Base-by-base conservation (phyloP, 2,329 filamentous ascomycete genomes). In the Ophiosphaerella korrae region DNA sequence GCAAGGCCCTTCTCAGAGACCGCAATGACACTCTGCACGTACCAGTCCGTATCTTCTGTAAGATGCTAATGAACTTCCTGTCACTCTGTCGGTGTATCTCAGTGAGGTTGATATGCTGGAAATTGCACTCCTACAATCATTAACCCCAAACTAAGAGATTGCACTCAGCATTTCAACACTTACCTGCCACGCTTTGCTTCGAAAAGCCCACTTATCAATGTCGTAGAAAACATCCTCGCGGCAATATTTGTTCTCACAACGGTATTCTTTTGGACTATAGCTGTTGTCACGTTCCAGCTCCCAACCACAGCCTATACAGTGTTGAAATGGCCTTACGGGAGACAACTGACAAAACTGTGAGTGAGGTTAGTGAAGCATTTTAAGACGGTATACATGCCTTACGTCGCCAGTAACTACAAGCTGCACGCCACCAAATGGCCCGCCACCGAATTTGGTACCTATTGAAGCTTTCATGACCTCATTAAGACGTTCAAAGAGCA, bases 151-250 rank as follows among this genome's bases (percentile, higher is more conserved):
- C 3, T 24, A n/a, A n/a, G 11, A 12, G 6, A 7, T 12, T 11
- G 3, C 6, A 14, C 5, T 5, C 3, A 41, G 2, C 12, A 14
- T 16, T 16, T n/a, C 31, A 3, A 21, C 33, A 32, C 49, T 5
- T 56, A 63, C 71, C 11, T 71, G 52, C 85, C 85, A 88, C 0
- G 78, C 78, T 2, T 67, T 49, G 55, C 82, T 84, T 14, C 75
- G 72, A 57, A 88, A 88, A 0, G 84, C 84, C 81, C 83, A 88
- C 58, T 84, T 84, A 8, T 87, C 79, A 12, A 66, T 68, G 21
- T 83, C 78, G 4, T 60, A 50, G 47, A 75, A 83, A 21, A 59
- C 29, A 0, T 74, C 70, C 42, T 79, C 75, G 5, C 40, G 37
- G 26, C 62, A 62, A 6, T 42, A 41, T 7, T 21, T 60, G 31